Base-by-base conservation (phyloP, 2,329 filamentous ascomycete genomes). In the Fusarium coffeatum region DNA sequence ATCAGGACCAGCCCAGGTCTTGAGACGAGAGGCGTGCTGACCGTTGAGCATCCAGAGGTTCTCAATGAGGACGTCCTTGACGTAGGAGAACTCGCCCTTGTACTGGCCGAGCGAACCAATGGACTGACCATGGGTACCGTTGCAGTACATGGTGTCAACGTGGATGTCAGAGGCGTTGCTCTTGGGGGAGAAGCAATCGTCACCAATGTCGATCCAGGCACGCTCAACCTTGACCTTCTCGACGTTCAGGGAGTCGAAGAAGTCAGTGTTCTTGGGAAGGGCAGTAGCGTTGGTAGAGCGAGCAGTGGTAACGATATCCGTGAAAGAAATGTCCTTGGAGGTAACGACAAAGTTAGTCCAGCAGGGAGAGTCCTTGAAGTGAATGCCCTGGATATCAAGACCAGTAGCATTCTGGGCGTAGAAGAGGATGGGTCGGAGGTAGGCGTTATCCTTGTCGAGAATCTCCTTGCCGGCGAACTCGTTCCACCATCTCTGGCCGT, bases 261-360 rank as follows among this genome's bases (percentile, higher is more conserved):
- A 88, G 66, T 90, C 88, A 0, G 87, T 89, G 75, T 90, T 90
- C 73, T 88, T 87, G 7, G 88, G 86, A 3, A 67, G 57, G n/a
- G 66, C 59, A 2, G 69, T 74, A 2, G 67, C 64, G 34, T 74
- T 74, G 53, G 59, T 74, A 9, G 72, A 74, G 45, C 64, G 51
- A 12, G 72, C 72, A 12, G 72, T 74, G 62, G 69, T 72, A n/a
- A 74, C 47, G 13, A 74, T 64, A 16, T 74, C 72, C 25, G 55
- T 66, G 50, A 69, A 74, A 4, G 71, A 55, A 34, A 74, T 65
- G 9, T 74, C 64, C 58, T 74, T 57, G 2, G 71, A 88, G 32
- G 84, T 84, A 16, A 89, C 86, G 37, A 90, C 80, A 69, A 89
- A 90, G 73, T 88, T 90, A 4, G 85, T 89, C 88, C 88, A 90